Base-by-base conservation (phyloP, 148 eudicot species). In the Diospyros lotus region DNA sequence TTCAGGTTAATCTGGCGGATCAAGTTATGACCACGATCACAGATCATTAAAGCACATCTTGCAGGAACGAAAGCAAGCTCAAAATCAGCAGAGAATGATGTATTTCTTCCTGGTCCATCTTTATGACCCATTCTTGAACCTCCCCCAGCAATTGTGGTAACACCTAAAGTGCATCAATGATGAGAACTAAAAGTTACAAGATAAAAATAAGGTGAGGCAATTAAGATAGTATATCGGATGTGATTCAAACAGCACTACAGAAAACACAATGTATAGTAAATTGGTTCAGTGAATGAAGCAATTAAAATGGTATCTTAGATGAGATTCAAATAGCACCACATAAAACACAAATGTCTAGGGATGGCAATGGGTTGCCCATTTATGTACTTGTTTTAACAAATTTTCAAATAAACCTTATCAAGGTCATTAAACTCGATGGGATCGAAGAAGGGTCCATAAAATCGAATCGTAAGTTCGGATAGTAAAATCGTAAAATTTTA, bases 141-240 rank as follows among this genome's bases (percentile, higher is more conserved):
- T 60, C 93, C 89, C 40, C 97, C 97, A 52, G 94, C 97, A 68
- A 92, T 90, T 58, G 94, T 92, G 70, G 86, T 87, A 67, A 87
- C 92, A 75, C 95, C 97, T 92, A 52, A 38, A 39, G 75, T 13
- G 68, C 58, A 28, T 76, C 44, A 86, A 58, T 14, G 55, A 65
- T 14, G 5, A 71, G 41, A 75, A 43, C 55, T 17, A 43, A 68
- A 55, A 13, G 62, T 43, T 2, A 3, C 50, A 52, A 5, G 12
- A 69, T 39, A 41, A 68, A 17, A 18, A 39, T 18, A 52, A 39
- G 9, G 61, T 41, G 9, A 14, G 59, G 15, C 67, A 45, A 4
- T 28, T 14, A 73, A 28, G 18, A 2, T 43, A 10, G 58, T 11
- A 28, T 2, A 1, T 3, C 45, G 9, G 9, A 43, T 58, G 54